These are phyloP conservation scores for Colletotrichum orbiculare DNA, from an alignment of 2,329 filamentous ascomycete genomes.

Conservation along the genomic window DNA sequence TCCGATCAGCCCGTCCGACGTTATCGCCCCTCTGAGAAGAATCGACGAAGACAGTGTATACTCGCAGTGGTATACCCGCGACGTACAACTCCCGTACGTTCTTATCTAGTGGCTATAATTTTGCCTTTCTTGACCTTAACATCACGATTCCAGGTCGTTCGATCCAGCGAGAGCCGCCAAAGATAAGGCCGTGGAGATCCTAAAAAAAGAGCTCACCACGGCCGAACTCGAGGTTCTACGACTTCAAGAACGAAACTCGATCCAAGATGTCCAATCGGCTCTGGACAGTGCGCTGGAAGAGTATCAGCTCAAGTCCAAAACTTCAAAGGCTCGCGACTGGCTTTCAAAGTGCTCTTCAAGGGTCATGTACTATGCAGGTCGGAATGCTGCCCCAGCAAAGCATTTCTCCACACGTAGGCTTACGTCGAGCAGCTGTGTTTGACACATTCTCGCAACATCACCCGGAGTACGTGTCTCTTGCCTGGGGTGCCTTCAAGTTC, in stretches of 20 bases:
- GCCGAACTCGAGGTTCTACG: not conserved
- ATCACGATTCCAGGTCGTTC: not conserved
- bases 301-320: slow-evolving; percentile 1
- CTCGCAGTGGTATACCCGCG: not conserved
- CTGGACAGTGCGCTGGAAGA: not conserved
- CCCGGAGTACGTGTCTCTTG: slow-evolving; percentile 9
- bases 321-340: not conserved
- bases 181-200: not conserved
- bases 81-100: not conserved
- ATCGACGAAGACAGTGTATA: not conserved
- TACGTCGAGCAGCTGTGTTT: slow-evolving; percentile 1
- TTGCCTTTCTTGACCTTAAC: not conserved
- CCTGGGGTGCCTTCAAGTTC: slow-evolving; percentile 15
- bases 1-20: too few relatives aligned
- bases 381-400: not conserved
- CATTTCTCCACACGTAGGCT: not conserved
- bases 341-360: slow-evolving; percentile 12
- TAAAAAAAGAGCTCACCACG: slow-evolving; percentile 1
- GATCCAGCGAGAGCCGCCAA: slow-evolving; percentile 14
- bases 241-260: not conserved
- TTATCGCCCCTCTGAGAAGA: not conserved
- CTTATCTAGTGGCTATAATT: not conserved
- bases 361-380: slow-evolving; percentile 19
- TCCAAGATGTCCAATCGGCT: slow-evolving; percentile 7
- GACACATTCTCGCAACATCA: slow-evolving; percentile 15